Conservation (phyloP, 2,329 filamentous ascomycete species). For the Fusarium longipes region DNA sequence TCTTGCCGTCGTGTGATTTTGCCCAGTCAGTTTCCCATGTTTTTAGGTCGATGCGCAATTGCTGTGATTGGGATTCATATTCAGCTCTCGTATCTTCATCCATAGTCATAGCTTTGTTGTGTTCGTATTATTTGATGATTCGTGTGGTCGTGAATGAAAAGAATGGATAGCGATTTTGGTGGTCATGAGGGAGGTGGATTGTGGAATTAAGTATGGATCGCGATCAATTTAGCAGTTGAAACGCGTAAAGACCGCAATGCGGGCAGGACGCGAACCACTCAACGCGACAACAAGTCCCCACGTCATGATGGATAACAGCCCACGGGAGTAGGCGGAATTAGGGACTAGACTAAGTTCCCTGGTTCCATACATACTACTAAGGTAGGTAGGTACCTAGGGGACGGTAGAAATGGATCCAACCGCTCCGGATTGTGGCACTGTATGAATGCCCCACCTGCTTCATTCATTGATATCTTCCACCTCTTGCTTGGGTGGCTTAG, state of each 20-base stretch:
- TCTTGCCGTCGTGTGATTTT: slow-evolving; percentile 70
- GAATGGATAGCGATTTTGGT: not conserved
- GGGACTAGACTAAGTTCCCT: too few relatives aligned
- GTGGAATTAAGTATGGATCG: slow-evolving; percentile 30
- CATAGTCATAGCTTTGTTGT: slow-evolving; percentile 53
- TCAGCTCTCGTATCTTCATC: slow-evolving; percentile 57
- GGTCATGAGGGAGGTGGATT: slow-evolving; percentile 12
- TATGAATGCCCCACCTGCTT: not conserved
- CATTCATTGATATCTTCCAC: slow-evolving; percentile 5
- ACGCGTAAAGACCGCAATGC: slow-evolving; percentile 33
- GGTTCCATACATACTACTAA: too few relatives aligned
- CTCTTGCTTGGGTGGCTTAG: not conserved
- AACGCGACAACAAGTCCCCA: slow-evolving; percentile 41
- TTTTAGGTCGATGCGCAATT: slow-evolving; percentile 77
- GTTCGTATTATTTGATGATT: not conserved
- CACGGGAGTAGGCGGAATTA: slow-evolving; percentile 17
- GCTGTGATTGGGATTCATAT: slow-evolving; percentile 63
- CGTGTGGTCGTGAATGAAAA: not conserved
- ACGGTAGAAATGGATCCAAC: slow-evolving; percentile 24
- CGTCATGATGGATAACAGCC: slow-evolving; percentile 32
- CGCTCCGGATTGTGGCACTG: not conserved
- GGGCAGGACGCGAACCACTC: slow-evolving; percentile 40
- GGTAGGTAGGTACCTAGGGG: too few relatives aligned
- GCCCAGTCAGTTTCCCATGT: slow-evolving; percentile 78
- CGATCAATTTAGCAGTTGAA: slow-evolving; percentile 19